These are phyloP conservation scores for Candida parachauliodes DNA, from an alignment of 805 yeast species.

Conservation along the genomic window DNA sequence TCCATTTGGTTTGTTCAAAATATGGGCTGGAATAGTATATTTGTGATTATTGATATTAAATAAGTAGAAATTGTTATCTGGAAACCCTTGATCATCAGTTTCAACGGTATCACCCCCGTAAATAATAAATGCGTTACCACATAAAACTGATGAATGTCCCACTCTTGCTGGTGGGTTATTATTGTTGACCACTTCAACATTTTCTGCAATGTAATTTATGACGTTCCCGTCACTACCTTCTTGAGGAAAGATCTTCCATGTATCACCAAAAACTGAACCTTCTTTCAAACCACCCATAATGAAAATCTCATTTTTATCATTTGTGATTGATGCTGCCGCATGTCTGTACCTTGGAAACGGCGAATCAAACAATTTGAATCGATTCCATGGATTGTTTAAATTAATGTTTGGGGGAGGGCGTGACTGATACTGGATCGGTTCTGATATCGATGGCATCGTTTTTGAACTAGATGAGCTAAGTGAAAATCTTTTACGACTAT, in stretches of 20 bases:
- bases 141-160: conserved; percentile 87
- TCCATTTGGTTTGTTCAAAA: conserved; percentile 70
- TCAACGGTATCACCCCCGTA: conserved; percentile 96
- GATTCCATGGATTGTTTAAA: conserved; percentile 58
- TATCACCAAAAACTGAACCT: conserved; percentile 88
- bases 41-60: conserved; percentile 56
- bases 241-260: conserved; percentile 78
- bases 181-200: conserved; percentile 51
- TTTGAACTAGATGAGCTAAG: background rate
- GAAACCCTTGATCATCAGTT: conserved; percentile 66
- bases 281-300: conserved; percentile 96
- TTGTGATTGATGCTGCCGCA: conserved; percentile 66
- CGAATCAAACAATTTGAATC: conserved; percentile 60
- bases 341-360: conserved; percentile 97
- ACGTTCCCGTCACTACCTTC: conserved; percentile 18
- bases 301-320: conserved; percentile 76
- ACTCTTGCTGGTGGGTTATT: conserved; percentile 93
- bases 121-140: conserved; percentile 92
- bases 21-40: conserved; percentile 43
- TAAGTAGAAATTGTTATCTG: conserved; percentile 87
- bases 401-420: conserved; percentile 7
- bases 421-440: conserved; percentile 1
- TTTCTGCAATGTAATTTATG: conserved; percentile 26
- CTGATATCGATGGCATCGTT: conserved; percentile 4
- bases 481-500: conserved; percentile 3